Evolutionary conservation across 257 asterid genomes (phyloP), one percentile per base, ranked within the genome.

Genomic region (Solanum medicagineum): DNA sequence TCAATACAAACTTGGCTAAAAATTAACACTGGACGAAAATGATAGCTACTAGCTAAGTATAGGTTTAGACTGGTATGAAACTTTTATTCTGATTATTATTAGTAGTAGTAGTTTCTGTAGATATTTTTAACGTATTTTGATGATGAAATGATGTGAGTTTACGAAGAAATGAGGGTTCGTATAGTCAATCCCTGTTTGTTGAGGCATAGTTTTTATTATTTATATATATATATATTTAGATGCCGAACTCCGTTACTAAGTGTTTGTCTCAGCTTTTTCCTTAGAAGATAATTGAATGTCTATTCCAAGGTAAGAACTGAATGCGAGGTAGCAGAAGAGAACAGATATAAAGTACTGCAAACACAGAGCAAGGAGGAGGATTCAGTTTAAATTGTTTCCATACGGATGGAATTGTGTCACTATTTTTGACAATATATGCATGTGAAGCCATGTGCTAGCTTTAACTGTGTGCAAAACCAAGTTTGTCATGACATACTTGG

Each of bases 401-500:
- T 17, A 53, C 26, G 83, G 83, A 79, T 79, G 83, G 66, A 54
- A 79, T 79, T 79, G 19, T 16, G 83, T 79, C 83, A 79, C 7
- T 79, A 53, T 79, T 79, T 79, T 79, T 79, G 65, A 79, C 16
- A 53, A 53, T 79, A 79, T 80, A 59, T 81, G 87, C 91, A 86
- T 84, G 89, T 88, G 90, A 84, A 84, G 54, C 73, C 89, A 84
- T 86, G 89, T 88, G 90, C 83, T 14, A n/a, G 55, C 68, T 86
- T 80, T 55, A 80, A 84, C 49, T 53, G 24, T 83, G 84, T 80
- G 87, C 53, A 57, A 84, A 63, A 83, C 66, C 20, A 56, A 81
- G 77, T 86, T 86, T 88, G 87, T 88, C 88, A 83, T 26, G 68
- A 66, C 56, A 63, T 55, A 36, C 66, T 84, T 87, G 81, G 85